Base-by-base conservation (phyloP, 768 basidiomycete species). In the Termitomyces heimii region DNA sequence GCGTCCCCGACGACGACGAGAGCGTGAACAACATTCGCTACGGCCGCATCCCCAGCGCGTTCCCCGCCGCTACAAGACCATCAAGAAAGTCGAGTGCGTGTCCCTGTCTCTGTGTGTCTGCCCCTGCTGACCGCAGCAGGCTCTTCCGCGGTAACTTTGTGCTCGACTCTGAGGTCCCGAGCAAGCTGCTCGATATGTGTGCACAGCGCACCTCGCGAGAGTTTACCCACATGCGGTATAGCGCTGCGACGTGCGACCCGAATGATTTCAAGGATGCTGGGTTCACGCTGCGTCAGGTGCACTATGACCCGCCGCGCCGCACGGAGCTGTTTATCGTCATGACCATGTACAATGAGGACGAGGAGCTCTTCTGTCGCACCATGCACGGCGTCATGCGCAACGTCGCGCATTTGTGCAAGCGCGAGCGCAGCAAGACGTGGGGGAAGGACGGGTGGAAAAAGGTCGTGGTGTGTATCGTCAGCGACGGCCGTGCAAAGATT, bases 381-480 rank as follows among this genome's bases (percentile, higher is more conserved):
- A 94, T 98, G 91, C 90, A 96, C 66, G 95, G 95, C 51, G 90
- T 98, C 6, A 92, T 97, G 71, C 93, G 91, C 80, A 98, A 98
- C 64, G 80, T 98, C 45, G 87, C 86, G 5, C 92, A 96, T 70
- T 70, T 98, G 59, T 93, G 91, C 67, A 90, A 86, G 62, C 78
- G 95, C 22, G 88, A 89, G 45, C 77, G 91, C 48, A 89, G 86
- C 63, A 94, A 92, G 78, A 97, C 91, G 4, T 98, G 96, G 96
- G 95, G 94, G 1, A 89, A 89, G 68, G 94, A 97, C 0, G 94
- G 94, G 1, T 98, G 96, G 96, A 95, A 98, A 78, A 98, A 97
- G 79, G 92, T 96, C 34, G 94, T 95, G 8, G 88, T 96, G 10
- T 94, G 91, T 66, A 86, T 95, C 63, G 93, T 96, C 9, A 89